Conservation (phyloP, 371 early-diverging fungal species). For the Batkoa obscura region DNA sequence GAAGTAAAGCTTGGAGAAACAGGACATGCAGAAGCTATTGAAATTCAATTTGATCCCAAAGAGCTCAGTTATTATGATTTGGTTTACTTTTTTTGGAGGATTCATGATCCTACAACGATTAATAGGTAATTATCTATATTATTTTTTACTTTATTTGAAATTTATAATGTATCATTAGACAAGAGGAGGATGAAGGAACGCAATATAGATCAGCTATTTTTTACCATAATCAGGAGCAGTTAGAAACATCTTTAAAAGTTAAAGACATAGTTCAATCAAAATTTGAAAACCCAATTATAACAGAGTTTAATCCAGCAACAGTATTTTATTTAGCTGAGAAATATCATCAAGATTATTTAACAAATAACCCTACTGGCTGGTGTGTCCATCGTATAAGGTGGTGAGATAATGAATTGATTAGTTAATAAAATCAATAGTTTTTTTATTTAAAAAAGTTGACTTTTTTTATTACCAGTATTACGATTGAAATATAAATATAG, state of each 20-base stretch:
- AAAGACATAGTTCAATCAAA: conserved; percentile 23
- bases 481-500: no score
- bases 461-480: no score
- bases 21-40: conserved; percentile 69
- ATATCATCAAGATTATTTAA: conserved; percentile 71
- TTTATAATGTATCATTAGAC: conserved; percentile 13
- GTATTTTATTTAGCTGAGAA: conserved; percentile 78
- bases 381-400: not conserved
- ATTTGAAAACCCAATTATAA: conserved; percentile 26
- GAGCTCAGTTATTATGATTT: conserved; percentile 43
- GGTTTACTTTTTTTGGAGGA: conserved; percentile 69
- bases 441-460: no score
- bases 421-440: no score
- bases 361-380: conserved; percentile 6
- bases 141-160: conserved; percentile 10
- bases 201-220: conserved; percentile 83
- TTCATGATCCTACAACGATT: conserved; percentile 44
- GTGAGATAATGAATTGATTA: conserved; percentile 1
- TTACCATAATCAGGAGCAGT: conserved; percentile 52
- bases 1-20: conserved; percentile 39
- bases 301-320: conserved; percentile 47
- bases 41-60: conserved; percentile 50
- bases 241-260: conserved; percentile 40
- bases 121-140: conserved; percentile 17
- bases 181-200: conserved; percentile 46